Base-by-base conservation (phyloP, 129 eudicot species). In the Chrysanthemum makinoi region DNA sequence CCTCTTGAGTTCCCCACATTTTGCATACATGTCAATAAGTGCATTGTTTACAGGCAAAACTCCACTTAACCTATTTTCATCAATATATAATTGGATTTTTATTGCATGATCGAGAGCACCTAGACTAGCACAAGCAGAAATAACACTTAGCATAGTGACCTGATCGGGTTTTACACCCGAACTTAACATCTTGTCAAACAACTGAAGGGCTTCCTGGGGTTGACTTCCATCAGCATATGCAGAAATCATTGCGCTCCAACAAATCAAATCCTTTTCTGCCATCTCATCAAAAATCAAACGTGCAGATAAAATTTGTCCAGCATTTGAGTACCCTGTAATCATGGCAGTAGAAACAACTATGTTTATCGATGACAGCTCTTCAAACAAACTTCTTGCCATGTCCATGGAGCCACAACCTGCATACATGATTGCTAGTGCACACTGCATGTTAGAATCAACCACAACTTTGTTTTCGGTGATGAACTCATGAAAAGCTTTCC, bases 161-260 rank as follows among this genome's bases (percentile, higher is more conserved):
- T 85, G 87, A 17, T 90, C 95, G 15, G 96, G 91, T 76, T 83
- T 85, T 68, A 85, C 47, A 75, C 91, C 95, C 7, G 57, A 68
- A 58, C 14, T 66, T 71, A 70, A 83, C 87, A 90, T 85, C 60
- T 87, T 65, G 54, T 72, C 51, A 16, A 90, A 87, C 73, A 90
- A 72, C 39, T 69, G 51, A 44, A 90, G 85, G 68, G 94, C 91
- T 77, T 87, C 90, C 57, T 76, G 87, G 65, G 96, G 91, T 16
- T 75, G 70, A 52, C 83, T 85, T 48, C 89, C 87, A 47, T 90
- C 86, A 54, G 81, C 89, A 72, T 87, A 90, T 30, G 95, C 87
- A 10, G 91, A 74, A 61, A 90, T 90, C 91, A 90, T 90, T 39
- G 96, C 95, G 78, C 95, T 90, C 95, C 96, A 90, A 76, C 89